Conservation (phyloP, 2,329 filamentous ascomycete genomes). For the Huntiella savannae region DNA sequence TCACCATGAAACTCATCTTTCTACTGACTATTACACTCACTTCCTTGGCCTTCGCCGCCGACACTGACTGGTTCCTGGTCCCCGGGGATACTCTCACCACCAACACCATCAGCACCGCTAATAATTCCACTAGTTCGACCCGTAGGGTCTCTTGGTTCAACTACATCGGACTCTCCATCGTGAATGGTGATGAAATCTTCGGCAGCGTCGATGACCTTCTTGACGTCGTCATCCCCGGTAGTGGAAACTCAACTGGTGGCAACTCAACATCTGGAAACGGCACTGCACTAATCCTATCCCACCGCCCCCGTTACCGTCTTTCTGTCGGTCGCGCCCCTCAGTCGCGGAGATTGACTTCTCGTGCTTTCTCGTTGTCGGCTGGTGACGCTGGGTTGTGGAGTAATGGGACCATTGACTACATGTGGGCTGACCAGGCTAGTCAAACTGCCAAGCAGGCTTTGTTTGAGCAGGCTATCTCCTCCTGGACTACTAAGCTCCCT, state of each 20-base stretch:
- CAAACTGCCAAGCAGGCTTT: neutral
- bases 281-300: neutral
- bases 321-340: neutral
- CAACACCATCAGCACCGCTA: neutral
- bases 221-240: neutral
- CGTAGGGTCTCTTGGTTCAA: conserved; percentile 8
- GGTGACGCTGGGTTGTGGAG: neutral
- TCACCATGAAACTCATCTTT: too few relatives aligned
- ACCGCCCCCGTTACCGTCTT: neutral
- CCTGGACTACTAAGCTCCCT: conserved; percentile 8
- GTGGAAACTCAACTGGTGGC: neutral
- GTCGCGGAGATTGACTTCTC: neutral
- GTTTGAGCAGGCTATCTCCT: conserved; percentile 4
- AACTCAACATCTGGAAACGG: too few relatives aligned
- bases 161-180: conserved; percentile 5
- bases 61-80: neutral
- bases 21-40: neutral
- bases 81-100: conserved; percentile 1
- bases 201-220: conserved; percentile 5
- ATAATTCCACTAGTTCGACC: neutral
- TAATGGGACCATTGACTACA: neutral
- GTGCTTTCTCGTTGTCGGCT: conserved; percentile 1
- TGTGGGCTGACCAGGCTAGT: neutral
- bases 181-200: conserved; percentile 11
- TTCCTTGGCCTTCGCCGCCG: neutral